Evolutionary conservation across 2,329 filamentous ascomycete genomes (phyloP).

Genomic region (Emericellopsis cladophorae): DNA sequence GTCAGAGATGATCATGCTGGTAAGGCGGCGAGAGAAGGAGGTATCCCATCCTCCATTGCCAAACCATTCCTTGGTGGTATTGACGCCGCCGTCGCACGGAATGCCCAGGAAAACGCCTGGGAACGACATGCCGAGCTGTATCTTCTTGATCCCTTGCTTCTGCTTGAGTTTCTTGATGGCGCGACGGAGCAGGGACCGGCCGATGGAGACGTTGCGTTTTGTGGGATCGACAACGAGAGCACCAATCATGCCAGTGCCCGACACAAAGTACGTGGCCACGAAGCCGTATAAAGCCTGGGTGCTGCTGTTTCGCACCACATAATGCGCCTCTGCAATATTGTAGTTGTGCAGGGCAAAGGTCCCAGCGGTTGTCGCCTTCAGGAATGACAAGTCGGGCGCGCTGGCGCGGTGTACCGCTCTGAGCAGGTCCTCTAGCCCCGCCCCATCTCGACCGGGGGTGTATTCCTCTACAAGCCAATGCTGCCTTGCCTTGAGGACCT

Average conservation of each 20-base stretch:
- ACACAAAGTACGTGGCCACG: conserved; percentile 75
- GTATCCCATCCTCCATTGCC: conserved; percentile 81
- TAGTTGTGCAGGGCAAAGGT: conserved; percentile 65
- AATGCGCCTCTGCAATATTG: conserved; percentile 69
- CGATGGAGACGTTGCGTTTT: conserved; percentile 80
- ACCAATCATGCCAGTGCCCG: conserved; percentile 61
- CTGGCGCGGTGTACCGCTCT: conserved; percentile 55
- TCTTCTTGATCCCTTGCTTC: conserved; percentile 58
- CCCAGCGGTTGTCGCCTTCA: conserved; percentile 55
- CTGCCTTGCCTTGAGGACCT: conserved; percentile 76
- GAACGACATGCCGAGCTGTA: conserved; percentile 71
- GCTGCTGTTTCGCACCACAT: conserved; percentile 87
- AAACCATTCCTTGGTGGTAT: conserved; percentile 62
- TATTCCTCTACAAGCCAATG: conserved; percentile 92
- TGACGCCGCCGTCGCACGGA: conserved; percentile 39
- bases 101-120: conserved; percentile 83
- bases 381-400: conserved; percentile 53
- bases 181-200: conserved; percentile 75
- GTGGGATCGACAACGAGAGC: conserved; percentile 81
- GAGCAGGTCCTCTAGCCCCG: conserved; percentile 64
- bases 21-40: conserved; percentile 40
- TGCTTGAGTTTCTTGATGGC: conserved; percentile 65
- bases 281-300: conserved; percentile 87
- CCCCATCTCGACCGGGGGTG: conserved; percentile 63
- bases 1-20: conserved; percentile 62